Evolutionary conservation across 768 basidiomycete genomes (phyloP), one percentile per base, ranked within the genome.

Genomic region (Xanthoconium purpureum): DNA sequence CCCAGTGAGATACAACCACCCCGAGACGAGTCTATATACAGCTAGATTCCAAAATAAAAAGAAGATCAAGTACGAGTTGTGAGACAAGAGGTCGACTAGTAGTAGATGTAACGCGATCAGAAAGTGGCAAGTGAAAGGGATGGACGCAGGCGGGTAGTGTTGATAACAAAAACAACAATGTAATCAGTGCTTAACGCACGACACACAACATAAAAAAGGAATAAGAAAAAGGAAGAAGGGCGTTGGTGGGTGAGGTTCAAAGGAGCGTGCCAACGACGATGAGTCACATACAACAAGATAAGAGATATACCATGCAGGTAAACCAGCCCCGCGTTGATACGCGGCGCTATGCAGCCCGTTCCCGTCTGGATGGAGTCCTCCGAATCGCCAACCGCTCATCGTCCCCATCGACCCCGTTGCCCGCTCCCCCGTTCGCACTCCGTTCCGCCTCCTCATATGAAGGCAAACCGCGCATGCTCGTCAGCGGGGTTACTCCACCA

Each of bases 401-500:
- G 8, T 56, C 60, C 5, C 10, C 44, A 0, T 35, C 47, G 5
- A 1, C n/a, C n/a, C n/a, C n/a, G n/a, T n/a, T 13, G 3, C 33
- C 17, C 2, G 6, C 17, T 2, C 14, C 35, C 7, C 37, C 47
- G 6, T 50, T 36, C 44, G 39, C 54, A 24, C 30, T 42, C 57
- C 65, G 50, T 47, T 68, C 65, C 12, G 82, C 82, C 66, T 93
- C 93, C 62, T 91, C 92, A 63, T 98, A 98, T 38, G 85, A 89
- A 46, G 95, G 95, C 62, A 96, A 67, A 7, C 89, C 92, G 29
- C 75, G 77, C 76, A 87, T 78, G 63, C 88, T 87, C 64, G 79
- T 79, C 65, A 94, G 71, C 15, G 96, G 94, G 11, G 89, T 85
- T n/a, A 95, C 87, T 6, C 94, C 94, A 8, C 94, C 94, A 29